A percentile compares a stretch with the other conserved stretches of the same genome.
phyloP scores from a whole-genome alignment of 345 rosid species.

The Pelargonium nanum region DNA sequence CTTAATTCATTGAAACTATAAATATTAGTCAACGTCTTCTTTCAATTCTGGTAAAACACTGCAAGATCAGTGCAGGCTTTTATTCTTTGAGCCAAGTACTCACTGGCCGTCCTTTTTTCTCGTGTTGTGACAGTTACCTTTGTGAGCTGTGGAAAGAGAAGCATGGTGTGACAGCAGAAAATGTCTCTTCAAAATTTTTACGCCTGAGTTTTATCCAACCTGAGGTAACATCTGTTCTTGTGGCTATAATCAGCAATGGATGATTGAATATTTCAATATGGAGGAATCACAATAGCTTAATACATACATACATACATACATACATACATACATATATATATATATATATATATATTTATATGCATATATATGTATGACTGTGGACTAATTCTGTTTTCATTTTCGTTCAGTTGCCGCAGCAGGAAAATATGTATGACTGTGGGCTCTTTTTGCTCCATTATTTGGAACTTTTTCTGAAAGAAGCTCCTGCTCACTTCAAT shows the following conservation, averaged over 20 bases:
- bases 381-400: slow-evolving; percentile 17
- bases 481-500: slow-evolving; percentile 66
- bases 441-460: slow-evolving; percentile 94
- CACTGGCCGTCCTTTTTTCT: slow-evolving; percentile 9
- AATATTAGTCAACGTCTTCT: too few relatives aligned
- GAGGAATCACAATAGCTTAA: not conserved
- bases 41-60: too few relatives aligned
- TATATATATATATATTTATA: too few relatives aligned
- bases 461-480: slow-evolving; percentile 76
- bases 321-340: too few relatives aligned
- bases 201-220: slow-evolving; percentile 80
- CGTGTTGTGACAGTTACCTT: slow-evolving; percentile 51
- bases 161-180: slow-evolving; percentile 56
- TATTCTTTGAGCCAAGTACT: too few relatives aligned
- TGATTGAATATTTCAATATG: not conserved
- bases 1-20: not conserved
- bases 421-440: slow-evolving; percentile 89
- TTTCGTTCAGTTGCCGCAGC: slow-evolving; percentile 81
- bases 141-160: slow-evolving; percentile 93
- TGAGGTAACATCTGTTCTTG: slow-evolving; percentile 45
- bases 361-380: too few relatives aligned
- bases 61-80: too few relatives aligned
- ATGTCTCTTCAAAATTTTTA: slow-evolving; percentile 59
- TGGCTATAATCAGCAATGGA: not conserved
- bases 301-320: too few relatives aligned